Conservation (phyloP, 257 asterid species). For the Nicotiana obtusifolia region DNA sequence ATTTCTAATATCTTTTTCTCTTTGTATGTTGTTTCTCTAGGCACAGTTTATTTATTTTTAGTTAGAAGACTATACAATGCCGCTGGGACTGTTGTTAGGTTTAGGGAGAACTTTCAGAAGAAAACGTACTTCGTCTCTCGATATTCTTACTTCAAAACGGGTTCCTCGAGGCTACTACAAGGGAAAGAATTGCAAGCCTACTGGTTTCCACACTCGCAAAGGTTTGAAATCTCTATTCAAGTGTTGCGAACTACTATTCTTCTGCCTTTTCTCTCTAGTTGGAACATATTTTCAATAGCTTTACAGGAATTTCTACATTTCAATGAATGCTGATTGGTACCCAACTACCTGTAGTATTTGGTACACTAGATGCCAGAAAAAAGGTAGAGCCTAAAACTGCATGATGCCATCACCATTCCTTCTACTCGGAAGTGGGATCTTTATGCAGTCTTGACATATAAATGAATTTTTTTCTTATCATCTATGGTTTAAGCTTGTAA, state of each 20-base stretch:
- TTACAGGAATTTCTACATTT: background rate
- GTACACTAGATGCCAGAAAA: background rate
- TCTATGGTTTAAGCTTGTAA: background rate
- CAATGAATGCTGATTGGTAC: background rate
- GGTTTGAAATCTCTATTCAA: conserved; percentile 26
- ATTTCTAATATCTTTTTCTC: background rate
- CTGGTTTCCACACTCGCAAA: conserved; percentile 95
- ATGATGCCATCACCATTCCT: background rate
- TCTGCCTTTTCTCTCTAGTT: background rate
- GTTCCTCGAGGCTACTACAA: conserved; percentile 65
- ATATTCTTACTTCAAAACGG: conserved; percentile 65
- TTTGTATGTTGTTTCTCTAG: background rate
- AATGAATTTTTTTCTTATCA: background rate
- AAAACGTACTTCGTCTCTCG: conserved; percentile 72
- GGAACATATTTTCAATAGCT: background rate
- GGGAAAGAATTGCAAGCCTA: conserved; percentile 87
- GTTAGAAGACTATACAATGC: conserved; percentile 26
- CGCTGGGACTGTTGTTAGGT: conserved; percentile 67
- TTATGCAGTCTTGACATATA: background rate
- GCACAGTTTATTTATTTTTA: background rate
- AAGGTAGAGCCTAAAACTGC: background rate
- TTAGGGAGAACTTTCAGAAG: conserved; percentile 67
- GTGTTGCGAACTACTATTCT: background rate
- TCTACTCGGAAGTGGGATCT: background rate
- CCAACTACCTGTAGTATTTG: background rate